Percentiles rank a stretch among this genome's conserved stretches.
Evolutionary conservation across 2,329 filamentous ascomycete species (phyloP).

Genomic region (Piedraia hortae): DNA sequence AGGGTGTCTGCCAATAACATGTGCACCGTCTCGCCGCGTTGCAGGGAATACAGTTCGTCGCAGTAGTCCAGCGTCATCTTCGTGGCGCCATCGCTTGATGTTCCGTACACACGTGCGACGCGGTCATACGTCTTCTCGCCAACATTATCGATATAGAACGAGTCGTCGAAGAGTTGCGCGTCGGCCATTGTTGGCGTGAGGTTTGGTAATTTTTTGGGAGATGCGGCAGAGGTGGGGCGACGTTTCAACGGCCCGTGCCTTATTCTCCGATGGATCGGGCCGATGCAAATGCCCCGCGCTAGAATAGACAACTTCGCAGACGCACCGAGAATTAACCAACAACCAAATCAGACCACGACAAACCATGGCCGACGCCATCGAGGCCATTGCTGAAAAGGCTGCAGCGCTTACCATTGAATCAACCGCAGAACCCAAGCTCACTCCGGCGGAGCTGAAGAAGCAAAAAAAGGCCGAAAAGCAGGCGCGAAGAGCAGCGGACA

Average conservation of each 20-base stretch:
- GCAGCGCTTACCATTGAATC: too few species aligned
- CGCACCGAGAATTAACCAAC: neutral
- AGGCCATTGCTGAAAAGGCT: too few species aligned
- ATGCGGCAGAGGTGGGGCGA: too few species aligned
- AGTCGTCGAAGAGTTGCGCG: constrained; percentile 79
- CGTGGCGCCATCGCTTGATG: constrained; percentile 44
- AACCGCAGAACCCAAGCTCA: constrained; percentile 26
- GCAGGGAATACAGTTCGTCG: constrained; percentile 63
- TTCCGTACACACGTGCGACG: constrained; percentile 59
- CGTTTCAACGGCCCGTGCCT: too few species aligned
- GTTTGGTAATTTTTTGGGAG: too few species aligned
- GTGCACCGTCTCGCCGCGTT: constrained; percentile 46
- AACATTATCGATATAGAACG: constrained; percentile 53
- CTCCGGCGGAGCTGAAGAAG: constrained; percentile 62
- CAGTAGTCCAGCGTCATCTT: constrained; percentile 78
- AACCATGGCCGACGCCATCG: too few species aligned
- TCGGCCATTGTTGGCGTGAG: too few species aligned
- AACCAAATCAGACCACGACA: neutral
- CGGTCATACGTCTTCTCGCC: constrained; percentile 85
- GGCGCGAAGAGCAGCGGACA: constrained; percentile 37
- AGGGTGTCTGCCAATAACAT: constrained; percentile 66
- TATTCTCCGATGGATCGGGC: too few species aligned
- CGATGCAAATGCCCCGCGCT: too few species aligned
- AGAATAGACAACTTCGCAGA: too few species aligned
- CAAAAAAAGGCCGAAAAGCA: constrained; percentile 77